Percentiles rank a stretch among this genome's conserved stretches.
Evolutionary conservation across 345 rosid genomes (phyloP).

Genomic region (Euclidium syriacum): DNA sequence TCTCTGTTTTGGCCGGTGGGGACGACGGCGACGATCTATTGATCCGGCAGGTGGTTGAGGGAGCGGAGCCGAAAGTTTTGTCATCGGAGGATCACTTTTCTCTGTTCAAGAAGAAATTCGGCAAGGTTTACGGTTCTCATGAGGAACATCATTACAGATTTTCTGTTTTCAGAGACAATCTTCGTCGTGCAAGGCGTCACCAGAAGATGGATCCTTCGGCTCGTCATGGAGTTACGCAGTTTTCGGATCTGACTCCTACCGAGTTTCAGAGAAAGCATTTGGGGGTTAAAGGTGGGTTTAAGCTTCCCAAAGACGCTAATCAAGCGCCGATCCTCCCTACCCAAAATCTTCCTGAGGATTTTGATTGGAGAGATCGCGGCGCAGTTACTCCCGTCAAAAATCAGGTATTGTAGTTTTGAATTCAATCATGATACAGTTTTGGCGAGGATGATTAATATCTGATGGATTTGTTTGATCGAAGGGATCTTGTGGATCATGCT

Average conservation of each 20-base stretch:
- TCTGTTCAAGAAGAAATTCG: constrained; percentile 59
- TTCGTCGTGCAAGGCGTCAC: constrained; percentile 54
- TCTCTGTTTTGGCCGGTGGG: constrained; percentile 20
- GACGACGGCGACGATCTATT: constrained; percentile 38
- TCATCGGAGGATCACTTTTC: constrained; percentile 56
- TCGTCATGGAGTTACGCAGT: constrained; percentile 75
- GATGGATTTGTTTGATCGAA: constrained; percentile 14
- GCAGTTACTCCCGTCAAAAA: constrained; percentile 69
- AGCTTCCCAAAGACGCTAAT: constrained; percentile 61
- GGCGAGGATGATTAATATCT: background rate
- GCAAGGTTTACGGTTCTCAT: constrained; percentile 47
- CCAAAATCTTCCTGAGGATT: constrained; percentile 53
- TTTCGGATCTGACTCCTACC: constrained; percentile 69
- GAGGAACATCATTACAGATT: constrained; percentile 69
- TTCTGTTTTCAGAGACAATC: constrained; percentile 46
- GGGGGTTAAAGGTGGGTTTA: constrained; percentile 45
- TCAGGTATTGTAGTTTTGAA: constrained; percentile 40
- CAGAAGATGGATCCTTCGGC: constrained; percentile 79
- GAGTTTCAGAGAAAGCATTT: constrained; percentile 51
- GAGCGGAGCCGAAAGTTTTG: constrained; percentile 29
- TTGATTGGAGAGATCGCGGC: constrained; percentile 87
- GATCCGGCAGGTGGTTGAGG: constrained; percentile 64
- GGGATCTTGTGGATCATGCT: constrained; percentile 97
- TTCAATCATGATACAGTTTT: background rate
- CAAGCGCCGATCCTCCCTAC: constrained; percentile 79